Evolutionary conservation across 306 rosid genomes (phyloP).

Genomic region (Trifolium repens): DNA sequence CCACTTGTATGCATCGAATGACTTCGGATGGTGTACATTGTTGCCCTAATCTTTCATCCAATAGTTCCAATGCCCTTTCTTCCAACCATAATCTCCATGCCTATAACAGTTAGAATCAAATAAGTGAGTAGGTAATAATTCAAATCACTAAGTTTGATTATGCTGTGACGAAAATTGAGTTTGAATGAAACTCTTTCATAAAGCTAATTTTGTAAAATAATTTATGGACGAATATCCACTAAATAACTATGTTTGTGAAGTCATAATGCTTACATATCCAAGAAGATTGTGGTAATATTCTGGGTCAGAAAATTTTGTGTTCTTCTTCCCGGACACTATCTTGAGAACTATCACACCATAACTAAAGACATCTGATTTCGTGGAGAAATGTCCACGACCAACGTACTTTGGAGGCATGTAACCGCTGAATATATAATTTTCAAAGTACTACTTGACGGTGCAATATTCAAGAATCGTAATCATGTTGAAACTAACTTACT

Average conservation of each 20-base stretch:
- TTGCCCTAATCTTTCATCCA: neutral
- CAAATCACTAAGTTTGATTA: neutral
- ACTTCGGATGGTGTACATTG: slow-evolving; percentile 1
- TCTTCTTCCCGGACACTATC: neutral
- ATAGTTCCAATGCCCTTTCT: neutral
- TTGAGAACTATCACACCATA: slow-evolving; percentile 8
- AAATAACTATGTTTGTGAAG: neutral
- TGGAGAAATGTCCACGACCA: neutral
- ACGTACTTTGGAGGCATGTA: slow-evolving; percentile 18
- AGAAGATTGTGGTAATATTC: neutral
- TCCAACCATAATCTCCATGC: slow-evolving; percentile 25
- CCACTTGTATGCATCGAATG: neutral
- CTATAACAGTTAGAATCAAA: neutral
- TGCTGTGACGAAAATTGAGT: neutral
- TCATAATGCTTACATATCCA: slow-evolving; percentile 14
- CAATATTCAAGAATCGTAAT: neutral
- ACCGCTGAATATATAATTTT: neutral
- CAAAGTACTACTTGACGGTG: neutral
- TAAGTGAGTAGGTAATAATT: neutral
- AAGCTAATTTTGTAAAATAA: neutral
- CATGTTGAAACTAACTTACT: neutral
- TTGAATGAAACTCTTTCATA: neutral
- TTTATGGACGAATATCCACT: neutral
- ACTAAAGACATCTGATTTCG: slow-evolving; percentile 13
- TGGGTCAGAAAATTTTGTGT: neutral